Evolutionary conservation across 805 yeast genomes (phyloP).

Genomic region (Barnettozyma pratensis): DNA sequence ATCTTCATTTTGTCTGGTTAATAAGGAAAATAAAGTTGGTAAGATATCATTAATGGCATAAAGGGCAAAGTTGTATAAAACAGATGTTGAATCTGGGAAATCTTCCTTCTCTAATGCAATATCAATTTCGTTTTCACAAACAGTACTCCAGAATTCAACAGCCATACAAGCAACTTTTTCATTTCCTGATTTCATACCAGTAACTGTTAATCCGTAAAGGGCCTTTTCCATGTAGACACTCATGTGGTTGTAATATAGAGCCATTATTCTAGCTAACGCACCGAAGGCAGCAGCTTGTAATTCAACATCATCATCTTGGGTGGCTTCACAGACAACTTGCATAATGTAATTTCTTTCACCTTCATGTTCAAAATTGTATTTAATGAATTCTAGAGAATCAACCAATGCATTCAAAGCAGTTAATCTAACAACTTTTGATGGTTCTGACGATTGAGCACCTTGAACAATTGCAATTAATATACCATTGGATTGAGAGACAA

Average conservation of each 20-base stretch:
- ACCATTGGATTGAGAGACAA: slow-evolving; percentile 83
- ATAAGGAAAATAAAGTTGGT: slow-evolving; percentile 75
- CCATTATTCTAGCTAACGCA: slow-evolving; percentile 88
- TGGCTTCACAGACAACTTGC: slow-evolving; percentile 99
- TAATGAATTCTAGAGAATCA: slow-evolving; percentile 85
- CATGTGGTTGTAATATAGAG: slow-evolving; percentile 84
- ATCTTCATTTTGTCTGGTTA: slow-evolving; percentile 88
- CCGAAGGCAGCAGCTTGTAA: slow-evolving; percentile 95
- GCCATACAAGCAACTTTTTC: slow-evolving; percentile 96
- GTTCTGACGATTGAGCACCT: slow-evolving; percentile 86
- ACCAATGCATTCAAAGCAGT: slow-evolving; percentile 92
- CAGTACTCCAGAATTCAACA: slow-evolving; percentile 98
- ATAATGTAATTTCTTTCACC: slow-evolving; percentile 95
- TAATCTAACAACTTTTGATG: slow-evolving; percentile 67
- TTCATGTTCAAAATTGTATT: slow-evolving; percentile 82
- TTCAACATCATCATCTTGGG: slow-evolving; percentile 80
- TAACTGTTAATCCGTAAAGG: slow-evolving; percentile 78
- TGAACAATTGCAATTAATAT: slow-evolving; percentile 93
- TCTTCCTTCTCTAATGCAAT: slow-evolving; percentile 66
- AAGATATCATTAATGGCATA: slow-evolving; percentile 80
- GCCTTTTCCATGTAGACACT: slow-evolving; percentile 97
- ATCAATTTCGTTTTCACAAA: slow-evolving; percentile 95
- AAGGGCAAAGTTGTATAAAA: slow-evolving; percentile 75
- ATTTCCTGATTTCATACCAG: slow-evolving; percentile 82
- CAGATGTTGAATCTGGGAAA: slow-evolving; percentile 43